Conservation (phyloP, 805 yeast genomes). For the Starmerella tilneyi region DNA sequence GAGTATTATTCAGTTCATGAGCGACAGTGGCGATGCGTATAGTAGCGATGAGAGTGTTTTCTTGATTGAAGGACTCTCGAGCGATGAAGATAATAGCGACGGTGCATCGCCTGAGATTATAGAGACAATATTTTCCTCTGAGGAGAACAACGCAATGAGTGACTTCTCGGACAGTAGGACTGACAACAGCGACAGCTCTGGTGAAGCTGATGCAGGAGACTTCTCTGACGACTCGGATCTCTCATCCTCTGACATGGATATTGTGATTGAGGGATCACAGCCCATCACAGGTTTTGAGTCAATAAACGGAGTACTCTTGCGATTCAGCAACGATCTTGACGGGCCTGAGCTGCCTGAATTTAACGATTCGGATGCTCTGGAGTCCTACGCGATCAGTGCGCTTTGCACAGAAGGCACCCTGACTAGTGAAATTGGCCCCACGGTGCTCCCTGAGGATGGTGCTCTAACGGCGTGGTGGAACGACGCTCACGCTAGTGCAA, state of each 20-base stretch:
- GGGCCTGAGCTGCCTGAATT: not conserved
- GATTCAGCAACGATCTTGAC: conserved; percentile 1
- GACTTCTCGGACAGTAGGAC: conserved; percentile 46
- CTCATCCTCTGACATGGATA: not conserved
- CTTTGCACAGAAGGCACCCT: not conserved
- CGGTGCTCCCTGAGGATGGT: not conserved
- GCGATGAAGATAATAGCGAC: not conserved
- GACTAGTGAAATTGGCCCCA: not conserved
- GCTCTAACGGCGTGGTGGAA: conserved; percentile 1
- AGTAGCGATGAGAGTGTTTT: conserved; percentile 19
- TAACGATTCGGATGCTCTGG: not conserved
- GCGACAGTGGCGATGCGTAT: conserved; percentile 20
- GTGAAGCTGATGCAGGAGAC: too few species aligned
- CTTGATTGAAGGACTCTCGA: not conserved
- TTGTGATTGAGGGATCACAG: not conserved
- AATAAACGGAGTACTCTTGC: not conserved
- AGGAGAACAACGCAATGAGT: conserved; percentile 50
- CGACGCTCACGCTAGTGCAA: not conserved
- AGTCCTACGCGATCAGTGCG: not conserved
- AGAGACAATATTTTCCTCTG: conserved; percentile 31
- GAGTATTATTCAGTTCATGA: conserved; percentile 12
- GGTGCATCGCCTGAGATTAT: not conserved
- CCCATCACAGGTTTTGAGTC: not conserved
- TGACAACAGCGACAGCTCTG: too few species aligned
- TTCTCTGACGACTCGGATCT: too few species aligned